phyloP scores from a whole-genome alignment of 2,329 filamentous ascomycete genomes.

The Fusarium sp. region DNA sequence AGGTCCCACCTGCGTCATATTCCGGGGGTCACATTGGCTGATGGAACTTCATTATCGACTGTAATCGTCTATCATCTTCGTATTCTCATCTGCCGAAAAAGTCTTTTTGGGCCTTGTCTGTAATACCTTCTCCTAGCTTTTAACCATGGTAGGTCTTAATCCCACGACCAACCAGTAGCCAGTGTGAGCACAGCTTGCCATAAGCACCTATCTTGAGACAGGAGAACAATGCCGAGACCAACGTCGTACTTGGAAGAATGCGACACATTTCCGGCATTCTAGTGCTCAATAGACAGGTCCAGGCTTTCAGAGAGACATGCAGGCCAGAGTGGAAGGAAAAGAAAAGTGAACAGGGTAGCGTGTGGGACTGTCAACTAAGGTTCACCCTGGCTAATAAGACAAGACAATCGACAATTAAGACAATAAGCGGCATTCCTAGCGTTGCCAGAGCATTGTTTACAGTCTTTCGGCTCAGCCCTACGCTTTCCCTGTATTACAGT shows the following conservation, averaged over 20 bases:
- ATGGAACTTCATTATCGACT: slow-evolving; percentile 26
- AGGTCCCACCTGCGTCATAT: slow-evolving; percentile 34
- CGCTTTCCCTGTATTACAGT: slow-evolving; percentile 10
- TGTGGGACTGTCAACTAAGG: slow-evolving; percentile 6
- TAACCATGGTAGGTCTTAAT: background rate
- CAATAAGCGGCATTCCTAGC: slow-evolving; percentile 20
- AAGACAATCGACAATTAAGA: slow-evolving; percentile 4
- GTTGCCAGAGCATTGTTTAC: slow-evolving; percentile 13
- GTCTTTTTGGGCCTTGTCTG: background rate
- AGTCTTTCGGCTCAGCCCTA: slow-evolving; percentile 23
- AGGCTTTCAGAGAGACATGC: slow-evolving; percentile 12
- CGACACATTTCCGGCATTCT: background rate
- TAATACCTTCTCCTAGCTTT: background rate
- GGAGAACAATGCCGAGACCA: background rate
- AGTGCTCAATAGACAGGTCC: background rate
- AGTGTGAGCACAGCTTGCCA: background rate
- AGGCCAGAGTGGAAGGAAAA: background rate
- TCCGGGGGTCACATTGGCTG: slow-evolving; percentile 30
- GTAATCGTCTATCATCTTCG: background rate
- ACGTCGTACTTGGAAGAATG: background rate
- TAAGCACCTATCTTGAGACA: background rate
- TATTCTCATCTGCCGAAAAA: slow-evolving; percentile 15
- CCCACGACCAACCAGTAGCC: background rate
- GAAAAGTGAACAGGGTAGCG: slow-evolving; percentile 13
- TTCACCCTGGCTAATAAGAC: slow-evolving; percentile 8